Evolutionary conservation across 2,329 filamentous ascomycete genomes (phyloP).

Genomic region (Metarhizium anisopliae): DNA sequence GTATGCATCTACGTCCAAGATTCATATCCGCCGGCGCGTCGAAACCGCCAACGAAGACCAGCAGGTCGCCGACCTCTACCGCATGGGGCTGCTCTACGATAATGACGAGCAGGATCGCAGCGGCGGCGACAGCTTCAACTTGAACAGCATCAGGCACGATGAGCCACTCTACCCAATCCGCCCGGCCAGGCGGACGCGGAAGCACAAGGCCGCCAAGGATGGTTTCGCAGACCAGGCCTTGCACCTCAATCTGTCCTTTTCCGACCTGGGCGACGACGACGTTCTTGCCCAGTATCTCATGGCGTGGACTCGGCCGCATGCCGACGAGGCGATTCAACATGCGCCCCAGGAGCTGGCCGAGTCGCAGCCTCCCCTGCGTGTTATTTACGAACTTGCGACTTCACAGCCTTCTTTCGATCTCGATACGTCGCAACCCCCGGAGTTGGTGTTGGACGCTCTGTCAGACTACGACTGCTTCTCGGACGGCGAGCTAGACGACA

Average conservation of each 20-base stretch:
- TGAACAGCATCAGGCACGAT: constrained; percentile 29
- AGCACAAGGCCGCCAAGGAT: constrained; percentile 14
- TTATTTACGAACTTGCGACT: constrained; percentile 30
- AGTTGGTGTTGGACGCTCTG: constrained; percentile 22
- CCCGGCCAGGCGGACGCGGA: constrained; percentile 23
- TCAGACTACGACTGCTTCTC: constrained; percentile 29
- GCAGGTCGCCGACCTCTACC: constrained; percentile 32
- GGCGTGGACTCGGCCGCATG: constrained; percentile 10
- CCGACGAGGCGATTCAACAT: constrained; percentile 12
- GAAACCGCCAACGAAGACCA: constrained; percentile 21
- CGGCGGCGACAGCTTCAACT: constrained; percentile 23
- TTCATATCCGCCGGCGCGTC: constrained; percentile 15
- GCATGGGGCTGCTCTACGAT: constrained; percentile 35
- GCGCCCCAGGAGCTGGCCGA: constrained; percentile 8
- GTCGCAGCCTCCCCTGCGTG: constrained; percentile 23
- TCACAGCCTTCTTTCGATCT: constrained; percentile 23
- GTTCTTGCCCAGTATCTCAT: constrained; percentile 28
- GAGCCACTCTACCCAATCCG: constrained; percentile 30
- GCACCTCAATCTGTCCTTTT: constrained; percentile 32
- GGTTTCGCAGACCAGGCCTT: constrained; percentile 12
- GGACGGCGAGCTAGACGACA: constrained; percentile 24
- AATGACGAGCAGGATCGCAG: constrained; percentile 23
- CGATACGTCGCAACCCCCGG: constrained; percentile 27
- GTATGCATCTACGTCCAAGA: constrained; percentile 29
- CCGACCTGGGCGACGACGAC: constrained; percentile 31